phyloP scores from a whole-genome alignment of 306 rosid genomes.

The Rosa lucieae region DNA sequence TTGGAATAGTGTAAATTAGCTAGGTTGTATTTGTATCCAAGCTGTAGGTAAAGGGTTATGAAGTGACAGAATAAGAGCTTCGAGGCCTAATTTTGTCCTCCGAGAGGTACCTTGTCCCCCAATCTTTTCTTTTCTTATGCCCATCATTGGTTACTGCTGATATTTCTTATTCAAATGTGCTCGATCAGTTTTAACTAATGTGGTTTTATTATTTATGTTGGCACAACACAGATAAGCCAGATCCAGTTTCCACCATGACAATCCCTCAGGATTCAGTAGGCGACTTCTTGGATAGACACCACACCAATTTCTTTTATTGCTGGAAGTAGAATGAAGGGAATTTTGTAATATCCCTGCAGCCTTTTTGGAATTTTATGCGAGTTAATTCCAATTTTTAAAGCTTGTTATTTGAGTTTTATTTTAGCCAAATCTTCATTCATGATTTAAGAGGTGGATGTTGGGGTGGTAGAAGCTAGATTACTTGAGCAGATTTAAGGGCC shows the following conservation, averaged over 20 bases:
- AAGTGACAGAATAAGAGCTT: background rate
- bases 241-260: background rate
- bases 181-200: background rate
- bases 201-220: background rate
- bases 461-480: background rate
- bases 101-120: background rate
- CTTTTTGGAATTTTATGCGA: background rate
- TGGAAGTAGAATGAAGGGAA: constrained; percentile 18
- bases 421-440: background rate
- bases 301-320: constrained; percentile 26
- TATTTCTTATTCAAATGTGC: background rate
- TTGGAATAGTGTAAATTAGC: background rate
- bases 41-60: constrained; percentile 8
- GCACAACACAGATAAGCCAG: background rate
- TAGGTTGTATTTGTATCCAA: background rate
- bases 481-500: background rate
- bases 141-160: background rate
- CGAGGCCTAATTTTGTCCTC: constrained; percentile 23
- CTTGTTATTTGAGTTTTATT: background rate
- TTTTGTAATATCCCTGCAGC: background rate
- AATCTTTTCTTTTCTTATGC: background rate
- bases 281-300: background rate
- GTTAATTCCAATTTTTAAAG: constrained; percentile 2
- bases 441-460: background rate
- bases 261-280: background rate